A percentile compares a stretch with the other conserved stretches of the same genome.
phyloP scores from a whole-genome alignment of 129 eudicot species.

The Flaveria brownii region DNA sequence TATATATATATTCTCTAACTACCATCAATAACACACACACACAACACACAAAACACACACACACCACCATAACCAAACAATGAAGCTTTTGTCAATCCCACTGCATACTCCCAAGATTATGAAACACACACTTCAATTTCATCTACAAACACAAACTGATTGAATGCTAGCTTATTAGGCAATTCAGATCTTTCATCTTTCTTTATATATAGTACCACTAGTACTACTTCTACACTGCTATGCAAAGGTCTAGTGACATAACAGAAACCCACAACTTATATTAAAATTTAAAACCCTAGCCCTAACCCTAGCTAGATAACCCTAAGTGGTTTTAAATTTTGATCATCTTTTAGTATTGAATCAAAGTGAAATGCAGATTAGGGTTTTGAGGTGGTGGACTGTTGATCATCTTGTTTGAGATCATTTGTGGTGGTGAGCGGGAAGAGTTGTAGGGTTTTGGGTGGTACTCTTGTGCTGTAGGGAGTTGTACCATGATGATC shows the following conservation, averaged over 20 bases:
- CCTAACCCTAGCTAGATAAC: constrained; percentile 10
- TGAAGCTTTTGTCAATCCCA: constrained; percentile 24
- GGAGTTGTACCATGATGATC: constrained; percentile 37
- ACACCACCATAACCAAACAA: constrained; percentile 28
- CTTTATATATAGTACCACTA: constrained; percentile 33
- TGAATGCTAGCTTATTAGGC: constrained; percentile 40
- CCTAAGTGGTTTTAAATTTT: neutral
- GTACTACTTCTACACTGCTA: constrained; percentile 18
- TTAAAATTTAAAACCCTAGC: constrained; percentile 13
- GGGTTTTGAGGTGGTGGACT: constrained; percentile 33
- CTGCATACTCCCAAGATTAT: constrained; percentile 40
- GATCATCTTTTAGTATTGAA: constrained; percentile 18
- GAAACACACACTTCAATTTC: constrained; percentile 36
- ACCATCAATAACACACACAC: constrained; percentile 5
- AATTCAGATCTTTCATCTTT: constrained; percentile 47
- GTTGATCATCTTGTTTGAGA: constrained; percentile 21
- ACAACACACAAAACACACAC: neutral
- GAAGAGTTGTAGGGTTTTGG: constrained; percentile 83
- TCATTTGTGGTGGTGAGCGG: constrained; percentile 56
- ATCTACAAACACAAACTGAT: constrained; percentile 37
- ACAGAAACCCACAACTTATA: constrained; percentile 37
- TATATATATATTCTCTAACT: constrained; percentile 22
- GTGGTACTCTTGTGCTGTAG: constrained; percentile 45
- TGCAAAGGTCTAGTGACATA: constrained; percentile 42
- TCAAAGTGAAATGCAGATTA: constrained; percentile 21